Base-by-base conservation (phyloP, 306 rosid species). In the Inga laurina region DNA sequence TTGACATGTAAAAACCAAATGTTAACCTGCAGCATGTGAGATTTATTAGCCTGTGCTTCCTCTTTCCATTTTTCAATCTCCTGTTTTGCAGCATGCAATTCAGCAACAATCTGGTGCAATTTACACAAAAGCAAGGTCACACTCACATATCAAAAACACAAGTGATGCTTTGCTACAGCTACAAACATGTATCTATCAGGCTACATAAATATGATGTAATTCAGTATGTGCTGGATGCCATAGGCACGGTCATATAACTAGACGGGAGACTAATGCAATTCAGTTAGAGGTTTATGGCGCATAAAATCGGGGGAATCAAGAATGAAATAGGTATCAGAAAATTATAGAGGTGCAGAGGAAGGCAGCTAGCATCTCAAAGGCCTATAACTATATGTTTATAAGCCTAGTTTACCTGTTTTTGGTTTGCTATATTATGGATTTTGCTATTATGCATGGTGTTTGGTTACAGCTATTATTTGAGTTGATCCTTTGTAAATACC, bases 21-120 rank as follows among this genome's bases (percentile, higher is more conserved):
- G 54, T 65, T 57, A 75, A 96, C 99, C 97, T 96, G 98, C 27
- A 91, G 94, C 99, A 96, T 96, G 85, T 96, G 99, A 59, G 86
- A 87, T 85, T 87, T 91, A 89, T 82, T 85, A 88, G 91, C 97
- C 56, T 89, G 88, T 14, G 90, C 91, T 84, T 96, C 99, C 82
- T 87, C 94, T 90, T 88, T 96, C 90, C 90, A 90, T 70, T 88
- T 94, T 74, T 84, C 89, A 81, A 96, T 91, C 88, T 92, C 93
- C 34, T 87, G 94, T 88, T 88, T 91, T 51, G 97, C 90, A 45
- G 83, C 81, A 72, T 71, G 90, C 86, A 96, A 84, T 74, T 90
- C 94, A n/a, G 82, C 67, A 81, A 78, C 83, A 85, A 88, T 91
- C 99, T 94, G 77, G 37, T 56, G 52, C 74, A 82, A 45, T 78